These are phyloP conservation scores for Hymenoscyphus albidus DNA, from an alignment of 2,329 filamentous ascomycete genomes.

Conservation along the genomic window DNA sequence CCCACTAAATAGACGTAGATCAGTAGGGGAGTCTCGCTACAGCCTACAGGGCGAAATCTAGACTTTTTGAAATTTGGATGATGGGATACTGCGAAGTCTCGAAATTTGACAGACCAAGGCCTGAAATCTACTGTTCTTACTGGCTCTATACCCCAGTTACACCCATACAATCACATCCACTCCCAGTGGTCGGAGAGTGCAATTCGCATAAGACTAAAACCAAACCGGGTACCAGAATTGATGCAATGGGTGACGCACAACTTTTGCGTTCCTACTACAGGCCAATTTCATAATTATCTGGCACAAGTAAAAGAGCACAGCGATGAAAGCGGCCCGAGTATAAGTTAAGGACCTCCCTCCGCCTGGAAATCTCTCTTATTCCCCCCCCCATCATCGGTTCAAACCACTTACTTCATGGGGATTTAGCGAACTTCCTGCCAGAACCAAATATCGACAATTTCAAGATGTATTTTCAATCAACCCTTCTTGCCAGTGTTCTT, in stretches of 20 bases:
- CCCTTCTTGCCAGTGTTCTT: background rate
- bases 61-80: too few relatives aligned
- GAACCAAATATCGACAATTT: background rate
- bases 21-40: too few relatives aligned
- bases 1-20: too few relatives aligned
- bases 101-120: too few relatives aligned
- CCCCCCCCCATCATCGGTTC: background rate
- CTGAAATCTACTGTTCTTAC: too few relatives aligned
- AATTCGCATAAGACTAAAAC: too few relatives aligned
- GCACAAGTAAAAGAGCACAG: background rate
- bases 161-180: too few relatives aligned
- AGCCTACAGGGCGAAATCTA: too few relatives aligned
- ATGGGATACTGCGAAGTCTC: too few relatives aligned
- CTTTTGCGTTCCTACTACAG: background rate
- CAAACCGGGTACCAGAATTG: background rate
- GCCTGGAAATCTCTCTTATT: background rate
- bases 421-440: background rate
- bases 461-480: background rate
- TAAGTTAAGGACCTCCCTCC: background rate
- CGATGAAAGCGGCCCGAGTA: background rate
- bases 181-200: too few relatives aligned
- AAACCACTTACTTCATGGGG: background rate
- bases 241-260: background rate
- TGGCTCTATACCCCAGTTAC: too few relatives aligned
- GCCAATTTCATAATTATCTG: background rate